Base-by-base conservation (phyloP, 2,329 filamentous ascomycete genomes). In the Lachnellula subtilissima region DNA sequence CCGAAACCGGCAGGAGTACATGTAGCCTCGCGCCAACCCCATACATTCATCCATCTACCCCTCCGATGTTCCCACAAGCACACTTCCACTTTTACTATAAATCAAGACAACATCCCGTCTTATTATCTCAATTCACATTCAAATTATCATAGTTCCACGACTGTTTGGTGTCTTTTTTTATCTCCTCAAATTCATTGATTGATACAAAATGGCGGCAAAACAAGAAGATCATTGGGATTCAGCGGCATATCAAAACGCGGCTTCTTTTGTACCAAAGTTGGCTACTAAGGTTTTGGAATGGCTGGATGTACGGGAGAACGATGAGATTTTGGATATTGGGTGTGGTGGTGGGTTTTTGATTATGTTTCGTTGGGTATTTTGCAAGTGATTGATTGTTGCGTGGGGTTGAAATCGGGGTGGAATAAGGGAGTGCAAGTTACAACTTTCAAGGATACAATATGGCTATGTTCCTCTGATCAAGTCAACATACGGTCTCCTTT, bases 221-320 rank as follows among this genome's bases (percentile, higher is more conserved):
- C 47, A 56, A 15, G 66, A 67, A 57, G 72, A 75, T 49, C 68
- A 73, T 53, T 75, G 73, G 73, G 71, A 70, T 15, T 61, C 70
- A 0, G 66, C 71, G 62, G 78, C 77, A 35, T 87, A 87, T 65
- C 79, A 83, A 57, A 73, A 79, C 56, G 78, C 83, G 2, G 84
- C 84, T 7, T 79, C 81, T 0, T 87, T 87, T 63, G 84, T 87
- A 8, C 83, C 84, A 3, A 81, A 83, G 64, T 72, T 87, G 9
- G 78, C 83, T 1, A 76, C 74, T 15, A 85, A 82, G 57, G 75
- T 87, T 5, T 64, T 85, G 11, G 68, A 74, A 47, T 86, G 82
- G 77, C 73, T 87, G 0, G 77, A 84, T 61, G 75, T 83, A 0
- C 75, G 82, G 55, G 74, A 77, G 28, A 77, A 81, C 60, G 84